Evolutionary conservation across 225 moss, liverwort and hornwort genomes (phyloP).

Genomic region (Marchantia paleacea): DNA sequence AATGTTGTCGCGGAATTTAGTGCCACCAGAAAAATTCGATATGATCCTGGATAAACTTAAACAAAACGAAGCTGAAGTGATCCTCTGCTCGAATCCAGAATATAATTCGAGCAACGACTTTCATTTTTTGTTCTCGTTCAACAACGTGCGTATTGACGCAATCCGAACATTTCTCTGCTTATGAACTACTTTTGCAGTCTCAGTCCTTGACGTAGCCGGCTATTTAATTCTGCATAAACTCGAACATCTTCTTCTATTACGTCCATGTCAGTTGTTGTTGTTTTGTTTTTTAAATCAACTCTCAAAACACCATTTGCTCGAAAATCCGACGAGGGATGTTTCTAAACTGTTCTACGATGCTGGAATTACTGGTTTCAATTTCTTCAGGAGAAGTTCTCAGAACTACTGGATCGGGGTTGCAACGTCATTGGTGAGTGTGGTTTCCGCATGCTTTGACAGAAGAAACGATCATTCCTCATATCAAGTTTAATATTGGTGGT

Average conservation of each 20-base stretch:
- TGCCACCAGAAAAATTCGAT: conserved; percentile 32
- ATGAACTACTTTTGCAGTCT: not conserved
- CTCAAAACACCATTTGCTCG: not conserved
- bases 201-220: not conserved
- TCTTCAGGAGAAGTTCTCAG: conserved; percentile 32
- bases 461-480: not conserved
- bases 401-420: conserved; percentile 31
- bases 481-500: not conserved
- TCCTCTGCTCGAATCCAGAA: conserved; percentile 34
- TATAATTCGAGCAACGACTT: conserved; percentile 37
- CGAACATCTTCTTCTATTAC: not conserved
- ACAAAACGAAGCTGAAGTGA: conserved; percentile 39
- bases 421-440: conserved; percentile 35
- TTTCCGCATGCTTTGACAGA: not conserved
- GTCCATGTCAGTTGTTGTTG: no score
- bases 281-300: not conserved
- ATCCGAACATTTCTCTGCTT: not conserved
- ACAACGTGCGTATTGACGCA: conserved; percentile 1
- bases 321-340: not conserved
- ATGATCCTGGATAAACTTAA: conserved; percentile 27
- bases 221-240: not conserved
- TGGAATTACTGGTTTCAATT: not conserved
- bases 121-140: conserved; percentile 36
- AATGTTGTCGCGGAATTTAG: conserved; percentile 36
- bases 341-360: not conserved